phyloP scores from a whole-genome alignment of 1,284 basidiomycete genomes.

The Rhodotorula sp. region DNA sequence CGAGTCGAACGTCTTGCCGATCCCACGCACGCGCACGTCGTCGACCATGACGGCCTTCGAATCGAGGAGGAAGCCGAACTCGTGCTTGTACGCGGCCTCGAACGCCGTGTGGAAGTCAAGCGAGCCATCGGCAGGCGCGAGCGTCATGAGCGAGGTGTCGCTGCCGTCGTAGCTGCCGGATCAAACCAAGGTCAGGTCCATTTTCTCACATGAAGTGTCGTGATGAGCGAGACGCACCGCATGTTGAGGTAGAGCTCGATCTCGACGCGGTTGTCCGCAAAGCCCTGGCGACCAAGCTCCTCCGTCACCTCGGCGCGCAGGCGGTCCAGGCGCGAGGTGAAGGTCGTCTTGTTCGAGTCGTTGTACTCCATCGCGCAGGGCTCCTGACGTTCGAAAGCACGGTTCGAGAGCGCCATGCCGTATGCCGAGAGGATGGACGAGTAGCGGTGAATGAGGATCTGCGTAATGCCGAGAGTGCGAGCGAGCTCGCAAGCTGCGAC shows the following conservation, averaged over 20 bases:
- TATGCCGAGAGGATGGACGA: slow-evolving; percentile 68
- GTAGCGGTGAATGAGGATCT: slow-evolving; percentile 74
- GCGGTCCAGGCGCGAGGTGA: slow-evolving; percentile 18
- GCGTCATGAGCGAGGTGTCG: slow-evolving; percentile 53
- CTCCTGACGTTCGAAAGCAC: slow-evolving; percentile 61
- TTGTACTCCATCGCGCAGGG: slow-evolving; percentile 39
- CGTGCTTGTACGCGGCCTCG: slow-evolving; percentile 53
- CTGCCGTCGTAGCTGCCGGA: slow-evolving; percentile 28
- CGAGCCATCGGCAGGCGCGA: slow-evolving; percentile 22
- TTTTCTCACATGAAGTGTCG: background rate
- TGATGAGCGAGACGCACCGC: slow-evolving; percentile 4
- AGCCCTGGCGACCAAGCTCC: slow-evolving; percentile 23
- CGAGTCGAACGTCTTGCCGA: slow-evolving; percentile 83
- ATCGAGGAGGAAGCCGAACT: slow-evolving; percentile 86
- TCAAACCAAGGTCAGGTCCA: background rate
- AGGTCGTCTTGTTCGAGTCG: slow-evolving; percentile 1
- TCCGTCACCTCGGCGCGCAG: slow-evolving; percentile 11
- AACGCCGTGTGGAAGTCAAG: slow-evolving; percentile 59
- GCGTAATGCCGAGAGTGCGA: slow-evolving; percentile 74
- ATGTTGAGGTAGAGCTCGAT: slow-evolving; percentile 37
- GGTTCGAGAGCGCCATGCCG: slow-evolving; percentile 54
- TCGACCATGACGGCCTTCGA: slow-evolving; percentile 76
- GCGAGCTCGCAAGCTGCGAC: slow-evolving; percentile 57
- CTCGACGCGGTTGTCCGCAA: slow-evolving; percentile 16
- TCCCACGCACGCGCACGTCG: slow-evolving; percentile 77